Evolutionary conservation across 352 stramenopile species (phyloP), one percentile per base, ranked within the genome.

Genomic region (Blastocystis sp.): DNA sequence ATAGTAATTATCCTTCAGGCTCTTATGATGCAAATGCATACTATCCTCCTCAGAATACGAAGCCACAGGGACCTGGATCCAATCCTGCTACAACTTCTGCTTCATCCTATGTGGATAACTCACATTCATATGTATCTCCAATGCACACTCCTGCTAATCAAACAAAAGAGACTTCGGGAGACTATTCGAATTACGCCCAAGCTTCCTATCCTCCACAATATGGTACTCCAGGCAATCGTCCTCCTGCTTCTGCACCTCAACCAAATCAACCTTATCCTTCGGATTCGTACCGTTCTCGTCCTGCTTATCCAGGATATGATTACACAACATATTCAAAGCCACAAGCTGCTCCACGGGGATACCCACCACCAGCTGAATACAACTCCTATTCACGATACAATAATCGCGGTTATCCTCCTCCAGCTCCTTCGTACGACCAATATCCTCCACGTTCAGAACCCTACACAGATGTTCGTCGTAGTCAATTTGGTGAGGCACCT

Each of bases 1-100:
- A 83, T 42, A 52, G 16, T 29, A 61, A 61, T 43, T 83, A 83
- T 83, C 27, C 71, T 39, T 42, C 71, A 16, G 19, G 46, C 16
- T 6, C 71, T 14, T 83, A 80, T 59, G 69, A 80, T 9, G 11
- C 42, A n/a, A 63, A 27, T 27, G 35, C 69, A n/a, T 80, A 83
- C 29, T 83, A 83, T 37, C 21, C 42, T 51, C 37, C 71, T 19
- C 71, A 83, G 32, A 46, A 37, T 54, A 46, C 37, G 37, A 77
- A 51, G 35, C 16, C 49, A 29, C 43, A 0, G 9, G 37, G 24
- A 42, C 24, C 67, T n/a, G 43, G 5, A 42, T 21, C 37, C 3
- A 57, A 21, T n/a, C 37, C 46, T 27, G 46, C 69, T 63, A 27
- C 37, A 54, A 6, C 43, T 2, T 11, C n/a, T 6, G 24, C 42